Base-by-base conservation (phyloP, 2,329 filamentous ascomycete genomes). In the Orbilia javanica region DNA sequence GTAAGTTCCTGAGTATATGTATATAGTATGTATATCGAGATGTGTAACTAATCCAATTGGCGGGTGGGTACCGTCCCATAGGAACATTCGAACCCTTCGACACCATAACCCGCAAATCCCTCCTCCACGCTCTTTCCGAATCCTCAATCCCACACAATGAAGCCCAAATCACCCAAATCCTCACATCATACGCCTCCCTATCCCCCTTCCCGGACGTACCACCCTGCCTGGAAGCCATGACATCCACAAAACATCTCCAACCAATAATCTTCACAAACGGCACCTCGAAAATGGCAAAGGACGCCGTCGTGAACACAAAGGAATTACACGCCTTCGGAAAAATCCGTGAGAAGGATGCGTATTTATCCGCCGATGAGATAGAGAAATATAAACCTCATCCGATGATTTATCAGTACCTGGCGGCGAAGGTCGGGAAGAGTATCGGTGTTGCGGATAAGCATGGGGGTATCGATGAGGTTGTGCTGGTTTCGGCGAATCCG, bases 221-320 rank as follows among this genome's bases (percentile, higher is more conserved):
- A 0, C 82, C 85, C 0, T 88, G 87, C 0, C 84, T 93, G 31
- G 81, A 85, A 2, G 81, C 85, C n/a, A 80, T 83, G 73, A 84
- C 1, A 83, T 85, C 50, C 77, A 80, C 0, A 68, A 76, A 71
- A 27, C 80, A 81, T 0, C 82, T 91, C 8, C 84, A 87, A 10
- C 84, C 89, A 0, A 90, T 90, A 70, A 84, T 93, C 48, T 93
- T 93, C 83, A 91, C 90, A 3, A 94, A 93, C 81, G 91, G 91
- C 29, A 91, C 90, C 0, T 82, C 86, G 0, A 82, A 83, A 2
- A 93, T 92, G 89, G 86, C 93, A 2, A 84, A 84, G 0, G 87
- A 87, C 22, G 91, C 90, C 0, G 84, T 93, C 1, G 53, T 42
- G 13, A 63, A 60, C 27, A 69, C 57, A 0, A 39, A 66, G 22